Percentiles rank a stretch among this genome's conserved stretches.
These are phyloP conservation scores for Mortierella sp. DNA, from an alignment of 371 early-diverging fungal genomes.

Conservation along the genomic window DNA sequence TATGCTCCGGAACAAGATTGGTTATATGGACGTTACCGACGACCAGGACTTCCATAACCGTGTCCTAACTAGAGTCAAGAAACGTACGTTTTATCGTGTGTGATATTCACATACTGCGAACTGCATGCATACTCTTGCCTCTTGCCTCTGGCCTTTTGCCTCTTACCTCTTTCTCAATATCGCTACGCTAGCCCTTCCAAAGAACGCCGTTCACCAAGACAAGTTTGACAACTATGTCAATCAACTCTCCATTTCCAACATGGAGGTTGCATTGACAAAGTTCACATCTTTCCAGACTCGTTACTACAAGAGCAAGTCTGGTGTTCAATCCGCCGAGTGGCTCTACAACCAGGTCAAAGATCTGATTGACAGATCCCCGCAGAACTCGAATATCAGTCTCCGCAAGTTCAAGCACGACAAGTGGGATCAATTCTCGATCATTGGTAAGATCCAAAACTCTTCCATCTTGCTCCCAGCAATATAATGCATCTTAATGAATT, in stretches of 20 bases:
- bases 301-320: slow-evolving; percentile 85
- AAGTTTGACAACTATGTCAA: slow-evolving; percentile 67
- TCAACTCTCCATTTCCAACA: slow-evolving; percentile 68
- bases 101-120: no score
- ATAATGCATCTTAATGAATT: neutral
- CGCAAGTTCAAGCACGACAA: slow-evolving; percentile 73
- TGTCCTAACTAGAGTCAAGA: neutral
- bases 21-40: slow-evolving; percentile 93
- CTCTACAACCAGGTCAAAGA: slow-evolving; percentile 69
- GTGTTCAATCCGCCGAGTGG: slow-evolving; percentile 82
- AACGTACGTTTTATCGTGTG: neutral
- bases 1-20: slow-evolving; percentile 71
- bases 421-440: slow-evolving; percentile 71
- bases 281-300: slow-evolving; percentile 89
- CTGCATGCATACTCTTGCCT: no score
- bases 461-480: neutral
- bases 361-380: slow-evolving; percentile 57
- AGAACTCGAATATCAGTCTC: slow-evolving; percentile 71
- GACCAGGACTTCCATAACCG: slow-evolving; percentile 29
- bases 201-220: slow-evolving; percentile 57
- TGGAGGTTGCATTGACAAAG: slow-evolving; percentile 71
- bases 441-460: slow-evolving; percentile 46
- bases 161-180: no score
- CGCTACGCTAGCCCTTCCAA: slow-evolving; percentile 66
- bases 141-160: no score